Percentiles rank a stretch among this genome's conserved stretches.
Conservation (phyloP, 495 filamentous ascomycete genomes). For the Lasiosphaeris hirsuta region DNA sequence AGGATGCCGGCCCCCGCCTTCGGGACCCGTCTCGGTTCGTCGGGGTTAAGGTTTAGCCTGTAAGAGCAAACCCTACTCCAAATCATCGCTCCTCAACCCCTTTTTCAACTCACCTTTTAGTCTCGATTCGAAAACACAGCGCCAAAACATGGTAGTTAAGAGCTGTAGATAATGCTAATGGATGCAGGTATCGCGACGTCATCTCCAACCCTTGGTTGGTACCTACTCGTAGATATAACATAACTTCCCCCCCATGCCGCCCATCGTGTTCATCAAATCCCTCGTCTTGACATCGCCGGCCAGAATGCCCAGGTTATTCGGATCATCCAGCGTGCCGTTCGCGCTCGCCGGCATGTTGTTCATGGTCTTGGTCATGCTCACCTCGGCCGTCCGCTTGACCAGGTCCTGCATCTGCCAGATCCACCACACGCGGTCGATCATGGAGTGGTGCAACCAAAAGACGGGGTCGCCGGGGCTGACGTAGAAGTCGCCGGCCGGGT, state of each 20-base stretch:
- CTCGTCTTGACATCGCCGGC: slow-evolving; percentile 27
- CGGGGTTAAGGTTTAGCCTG: slow-evolving; percentile 1
- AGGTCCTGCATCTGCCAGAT: slow-evolving; percentile 64
- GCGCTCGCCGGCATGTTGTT: slow-evolving; percentile 21
- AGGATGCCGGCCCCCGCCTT: background rate
- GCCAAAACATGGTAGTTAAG: too few species aligned
- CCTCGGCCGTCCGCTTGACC: slow-evolving; percentile 31
- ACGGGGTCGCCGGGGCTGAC: slow-evolving; percentile 59
- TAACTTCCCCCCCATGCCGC: slow-evolving; percentile 32
- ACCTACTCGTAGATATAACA: slow-evolving; percentile 24
- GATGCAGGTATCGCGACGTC: too few species aligned
- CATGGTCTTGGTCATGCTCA: slow-evolving; percentile 23
- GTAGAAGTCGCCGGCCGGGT: slow-evolving; percentile 52
- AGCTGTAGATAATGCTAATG: too few species aligned
- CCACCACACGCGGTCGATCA: slow-evolving; percentile 66
- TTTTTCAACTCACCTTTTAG: too few species aligned
- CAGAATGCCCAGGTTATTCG: slow-evolving; percentile 17
- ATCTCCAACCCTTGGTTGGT: too few species aligned
- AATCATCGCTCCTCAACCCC: too few species aligned
- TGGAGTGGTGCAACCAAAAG: slow-evolving; percentile 66
- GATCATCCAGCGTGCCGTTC: slow-evolving; percentile 27
- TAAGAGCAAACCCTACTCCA: background rate
- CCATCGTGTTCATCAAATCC: slow-evolving; percentile 28
- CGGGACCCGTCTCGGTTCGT: background rate
- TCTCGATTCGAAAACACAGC: too few species aligned